These are phyloP conservation scores for Pleurotus eryngii DNA, from an alignment of 768 basidiomycete species.

Conservation along the genomic window DNA sequence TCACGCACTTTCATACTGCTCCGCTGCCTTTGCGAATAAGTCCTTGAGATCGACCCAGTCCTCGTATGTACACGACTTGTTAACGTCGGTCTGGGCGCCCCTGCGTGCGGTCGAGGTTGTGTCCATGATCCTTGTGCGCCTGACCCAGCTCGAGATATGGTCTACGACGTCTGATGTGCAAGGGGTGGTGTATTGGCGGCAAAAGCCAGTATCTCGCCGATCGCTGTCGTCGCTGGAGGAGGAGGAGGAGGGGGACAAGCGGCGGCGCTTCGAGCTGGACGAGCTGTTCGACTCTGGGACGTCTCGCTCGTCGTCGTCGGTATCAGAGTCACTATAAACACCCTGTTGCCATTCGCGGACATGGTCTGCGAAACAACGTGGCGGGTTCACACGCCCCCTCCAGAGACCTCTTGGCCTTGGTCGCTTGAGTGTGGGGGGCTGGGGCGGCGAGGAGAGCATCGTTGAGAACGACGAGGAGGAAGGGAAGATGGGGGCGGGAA, in stretches of 20 bases:
- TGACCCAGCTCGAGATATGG: conserved; percentile 28
- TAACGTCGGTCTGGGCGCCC: conserved; percentile 15
- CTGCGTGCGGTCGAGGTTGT: conserved; percentile 32
- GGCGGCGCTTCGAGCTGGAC: conserved; percentile 9
- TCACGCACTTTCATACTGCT: conserved; percentile 56
- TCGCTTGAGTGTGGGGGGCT: conserved; percentile 14
- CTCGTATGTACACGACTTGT: conserved; percentile 31
- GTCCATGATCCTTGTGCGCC: conserved; percentile 37
- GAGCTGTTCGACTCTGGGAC: conserved; percentile 11
- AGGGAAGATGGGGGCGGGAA: conserved; percentile 9
- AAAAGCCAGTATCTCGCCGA: conserved; percentile 14
- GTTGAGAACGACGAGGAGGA: conserved; percentile 13
- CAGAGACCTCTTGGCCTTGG: conserved; percentile 40
- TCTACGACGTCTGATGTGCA: conserved; percentile 17
- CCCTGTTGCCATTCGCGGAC: conserved; percentile 18
- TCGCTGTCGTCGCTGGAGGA: conserved; percentile 11
- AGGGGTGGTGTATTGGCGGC: not conserved
- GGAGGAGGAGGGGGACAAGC: conserved; percentile 15
- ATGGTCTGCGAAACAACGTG: conserved; percentile 20
- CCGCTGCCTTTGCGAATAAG: conserved; percentile 52
- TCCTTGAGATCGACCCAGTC: conserved; percentile 72
- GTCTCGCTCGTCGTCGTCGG: conserved; percentile 20
- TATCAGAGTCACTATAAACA: conserved; percentile 9
- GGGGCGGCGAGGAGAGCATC: conserved; percentile 15
- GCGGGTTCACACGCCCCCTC: conserved; percentile 38